Percentiles rank a stretch among this genome's conserved stretches.
phyloP scores from a whole-genome alignment of 495 filamentous ascomycete species.

The Daldinia loculata region DNA sequence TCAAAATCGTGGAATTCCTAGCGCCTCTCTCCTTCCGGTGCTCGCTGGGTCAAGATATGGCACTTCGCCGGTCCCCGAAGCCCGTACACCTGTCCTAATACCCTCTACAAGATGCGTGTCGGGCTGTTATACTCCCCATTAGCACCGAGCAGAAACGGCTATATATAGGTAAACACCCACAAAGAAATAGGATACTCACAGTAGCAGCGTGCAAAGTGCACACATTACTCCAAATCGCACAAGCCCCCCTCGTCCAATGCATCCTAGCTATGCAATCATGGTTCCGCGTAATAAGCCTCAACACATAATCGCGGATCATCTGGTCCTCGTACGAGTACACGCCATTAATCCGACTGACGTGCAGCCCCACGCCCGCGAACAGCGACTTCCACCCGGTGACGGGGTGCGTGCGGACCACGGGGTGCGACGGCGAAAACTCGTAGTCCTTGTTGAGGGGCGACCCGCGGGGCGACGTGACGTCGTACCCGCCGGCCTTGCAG shows the following conservation, averaged over 20 bases:
- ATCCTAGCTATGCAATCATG: conserved; percentile 55
- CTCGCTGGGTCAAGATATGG: conserved; percentile 59
- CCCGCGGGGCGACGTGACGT: conserved; percentile 52
- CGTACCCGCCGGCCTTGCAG: conserved; percentile 50
- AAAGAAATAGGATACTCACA: conserved; percentile 27
- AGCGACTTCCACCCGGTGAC: conserved; percentile 61
- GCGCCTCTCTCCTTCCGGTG: conserved; percentile 56
- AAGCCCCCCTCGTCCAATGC: conserved; percentile 55
- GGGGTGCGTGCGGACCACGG: conserved; percentile 58
- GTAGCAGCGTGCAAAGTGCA: conserved; percentile 55
- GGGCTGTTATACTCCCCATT: conserved; percentile 40
- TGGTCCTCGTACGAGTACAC: conserved; percentile 51
- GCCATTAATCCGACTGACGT: conserved; percentile 52
- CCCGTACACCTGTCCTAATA: conserved; percentile 52
- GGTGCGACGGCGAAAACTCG: conserved; percentile 53
- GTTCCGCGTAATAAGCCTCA: conserved; percentile 54
- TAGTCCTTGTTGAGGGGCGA: conserved; percentile 51
- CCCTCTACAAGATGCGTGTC: conserved; percentile 54
- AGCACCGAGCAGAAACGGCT: neutral
- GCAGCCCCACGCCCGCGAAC: conserved; percentile 54
- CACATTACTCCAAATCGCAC: conserved; percentile 51
- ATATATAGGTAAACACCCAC: neutral
- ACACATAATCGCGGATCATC: conserved; percentile 52
- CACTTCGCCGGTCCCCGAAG: conserved; percentile 55
- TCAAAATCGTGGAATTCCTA: conserved; percentile 46